A percentile compares a stretch with the other conserved stretches of the same genome.
Conservation (phyloP, 169 alveolate genomes). For the Perkinsus olseni region DNA sequence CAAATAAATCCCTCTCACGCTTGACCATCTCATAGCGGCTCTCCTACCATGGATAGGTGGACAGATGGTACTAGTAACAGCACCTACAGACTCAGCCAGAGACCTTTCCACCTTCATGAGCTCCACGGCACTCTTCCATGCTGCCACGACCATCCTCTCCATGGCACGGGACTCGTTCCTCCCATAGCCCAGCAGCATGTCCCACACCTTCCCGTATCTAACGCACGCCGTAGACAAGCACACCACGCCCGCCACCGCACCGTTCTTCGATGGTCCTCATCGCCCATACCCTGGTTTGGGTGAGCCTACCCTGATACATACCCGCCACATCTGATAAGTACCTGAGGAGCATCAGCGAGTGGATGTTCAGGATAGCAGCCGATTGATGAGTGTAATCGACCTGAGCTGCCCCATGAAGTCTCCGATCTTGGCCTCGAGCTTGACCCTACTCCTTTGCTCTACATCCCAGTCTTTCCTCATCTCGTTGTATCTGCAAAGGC, state of each 20-base stretch:
- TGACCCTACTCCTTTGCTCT: neutral
- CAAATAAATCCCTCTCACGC: neutral
- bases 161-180: neutral
- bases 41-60: neutral
- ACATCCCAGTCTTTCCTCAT: neutral
- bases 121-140: neutral
- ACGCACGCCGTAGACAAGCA: neutral
- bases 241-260: neutral
- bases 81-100: neutral
- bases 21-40: neutral
- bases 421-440: neutral
- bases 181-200: neutral
- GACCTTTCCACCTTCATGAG: neutral
- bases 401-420: neutral
- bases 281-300: neutral
- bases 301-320: neutral
- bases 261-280: neutral
- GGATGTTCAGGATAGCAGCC: no score
- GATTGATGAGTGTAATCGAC: no score
- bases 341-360: neutral
- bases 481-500: neutral
- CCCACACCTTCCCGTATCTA: neutral
- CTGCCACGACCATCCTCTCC: neutral
- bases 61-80: neutral
- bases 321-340: neutral